Evolutionary conservation across 768 basidiomycete species (phyloP), one percentile per base, ranked within the genome.

Genomic region (Panus rudis): DNA sequence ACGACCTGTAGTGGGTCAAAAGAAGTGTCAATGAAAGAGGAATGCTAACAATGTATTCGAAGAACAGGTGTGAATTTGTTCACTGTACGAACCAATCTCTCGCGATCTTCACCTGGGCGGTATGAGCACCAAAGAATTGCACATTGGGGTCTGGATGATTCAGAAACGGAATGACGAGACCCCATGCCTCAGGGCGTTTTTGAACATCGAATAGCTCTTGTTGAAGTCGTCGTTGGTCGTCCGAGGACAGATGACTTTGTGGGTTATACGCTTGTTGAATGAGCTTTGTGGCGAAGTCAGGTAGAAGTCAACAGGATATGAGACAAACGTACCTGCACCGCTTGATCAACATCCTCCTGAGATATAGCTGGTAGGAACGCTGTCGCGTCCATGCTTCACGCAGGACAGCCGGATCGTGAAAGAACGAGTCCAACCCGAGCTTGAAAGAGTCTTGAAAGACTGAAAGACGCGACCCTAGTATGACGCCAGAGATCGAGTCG

Each of bases 41-140:
- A n/a, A n/a, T n/a, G n/a, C n/a, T n/a, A n/a, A n/a, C n/a, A n/a
- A n/a, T n/a, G n/a, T n/a, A n/a, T n/a, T n/a, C n/a, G n/a, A n/a
- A n/a, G n/a, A n/a, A n/a, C n/a, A n/a, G n/a, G n/a, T n/a, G n/a
- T n/a, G n/a, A n/a, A n/a, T n/a, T n/a, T n/a, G n/a, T n/a, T n/a
- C n/a, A n/a, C n/a, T n/a, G n/a, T n/a, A n/a, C 75, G 50, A 59
- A 92, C 92, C 92, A 94, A 60, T 94, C 92, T 50, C 92, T 70
- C 12, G 85, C 80, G 50, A 94, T 90, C 74, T 97, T 97, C 48
- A 93, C 87, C 57, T 93, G 90, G 2, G 84, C 78, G 0, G 90
- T 96, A 54, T 96, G 92, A 4, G 92, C 92, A 2, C 92, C 91
- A 56, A 91, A 94, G 72, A 94, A 97, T 59, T 92, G 86, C 8